Base-by-base conservation (phyloP, 192 early-diverging fungal species). In the Linnemannia exigua region DNA sequence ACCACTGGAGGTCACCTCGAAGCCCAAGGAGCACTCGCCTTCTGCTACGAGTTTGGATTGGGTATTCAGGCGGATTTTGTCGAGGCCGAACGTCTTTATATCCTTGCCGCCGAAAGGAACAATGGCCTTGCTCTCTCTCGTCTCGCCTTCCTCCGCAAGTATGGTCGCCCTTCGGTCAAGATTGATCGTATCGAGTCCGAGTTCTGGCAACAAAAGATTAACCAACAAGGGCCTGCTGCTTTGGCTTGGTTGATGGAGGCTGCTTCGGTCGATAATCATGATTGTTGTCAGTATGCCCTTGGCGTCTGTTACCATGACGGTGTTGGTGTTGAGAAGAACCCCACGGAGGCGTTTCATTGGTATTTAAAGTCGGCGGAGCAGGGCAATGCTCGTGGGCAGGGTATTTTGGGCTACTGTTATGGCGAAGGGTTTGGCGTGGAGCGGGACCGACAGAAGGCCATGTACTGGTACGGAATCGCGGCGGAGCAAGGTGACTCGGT, bases 21-120 rank as follows among this genome's bases (percentile, higher is more conserved):
- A 47, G 89, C 91, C 66, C 87, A 93, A 76, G 94, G 95, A 3
- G 87, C 95, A 16, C 83, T 96, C 12, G 96, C 92, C 12, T 96
- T 97, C 77, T 95, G 95, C 81, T 93, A 93, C 87, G 96, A 97
- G 83, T 97, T 97, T 87, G 95, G 94, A n/a, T 83, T 97, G 4
- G 96, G 96, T 9, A 81, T 94, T 14, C 80, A 81, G 25, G 86
- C 83, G 19, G 91, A 96, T 69, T 94, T 89, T 88, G 85, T 90
- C 25, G 79, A 85, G 38, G 93, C 94, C 37, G 96, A 97, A 80
- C 72, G 77, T 19, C 88, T 93, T 51, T 96, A 97, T 71, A 80
- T 94, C 35, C 61, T 77, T 0, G 94, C 95, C 19, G 96, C 95
- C 5, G 79, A 89, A 35, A 83, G 86, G 31, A 90, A 90, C 16